A percentile compares a stretch with the other conserved stretches of the same genome.
Conservation (phyloP, 495 filamentous ascomycete species). For the Podospora pseudocomata region DNA sequence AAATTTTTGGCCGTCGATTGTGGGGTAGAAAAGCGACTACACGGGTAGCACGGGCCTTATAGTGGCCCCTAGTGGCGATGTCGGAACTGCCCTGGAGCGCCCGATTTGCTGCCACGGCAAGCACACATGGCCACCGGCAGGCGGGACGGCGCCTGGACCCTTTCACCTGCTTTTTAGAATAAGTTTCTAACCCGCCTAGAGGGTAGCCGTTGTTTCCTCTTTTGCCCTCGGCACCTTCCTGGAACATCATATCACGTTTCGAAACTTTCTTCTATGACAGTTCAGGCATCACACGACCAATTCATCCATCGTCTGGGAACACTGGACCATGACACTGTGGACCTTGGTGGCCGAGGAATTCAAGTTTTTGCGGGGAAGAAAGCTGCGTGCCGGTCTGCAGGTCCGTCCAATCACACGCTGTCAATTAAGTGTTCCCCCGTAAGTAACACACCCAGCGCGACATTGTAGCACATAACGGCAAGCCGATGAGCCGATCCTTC, state of each 20-base stretch:
- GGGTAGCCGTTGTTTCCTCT: not conserved
- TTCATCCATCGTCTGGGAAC: not conserved
- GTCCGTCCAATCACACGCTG: constrained; percentile 8
- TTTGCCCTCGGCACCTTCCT: not conserved
- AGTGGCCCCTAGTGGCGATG: constrained; percentile 28
- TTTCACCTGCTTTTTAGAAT: not conserved
- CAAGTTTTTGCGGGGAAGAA: constrained; percentile 17
- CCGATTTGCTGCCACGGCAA: constrained; percentile 2
- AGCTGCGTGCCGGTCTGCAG: constrained; percentile 1
- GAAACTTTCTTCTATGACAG: not conserved
- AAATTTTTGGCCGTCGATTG: constrained; percentile 27
- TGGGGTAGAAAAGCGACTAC: constrained; percentile 28
- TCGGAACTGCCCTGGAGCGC: constrained; percentile 19
- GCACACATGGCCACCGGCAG: constrained; percentile 4
- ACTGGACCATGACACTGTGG: constrained; percentile 1
- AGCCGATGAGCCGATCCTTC: not conserved
- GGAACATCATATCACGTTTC: not conserved
- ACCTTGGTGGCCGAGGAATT: constrained; percentile 8
- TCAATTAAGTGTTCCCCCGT: not conserved
- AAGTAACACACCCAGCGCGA: not conserved
- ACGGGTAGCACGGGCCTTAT: constrained; percentile 21
- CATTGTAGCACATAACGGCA: not conserved
- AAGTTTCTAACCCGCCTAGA: no score
- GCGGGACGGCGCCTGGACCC: not conserved
- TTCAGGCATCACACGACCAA: constrained; percentile 11